phyloP scores from a whole-genome alignment of 2,329 filamentous ascomycete genomes.

The Sporothrix curviconia region DNA sequence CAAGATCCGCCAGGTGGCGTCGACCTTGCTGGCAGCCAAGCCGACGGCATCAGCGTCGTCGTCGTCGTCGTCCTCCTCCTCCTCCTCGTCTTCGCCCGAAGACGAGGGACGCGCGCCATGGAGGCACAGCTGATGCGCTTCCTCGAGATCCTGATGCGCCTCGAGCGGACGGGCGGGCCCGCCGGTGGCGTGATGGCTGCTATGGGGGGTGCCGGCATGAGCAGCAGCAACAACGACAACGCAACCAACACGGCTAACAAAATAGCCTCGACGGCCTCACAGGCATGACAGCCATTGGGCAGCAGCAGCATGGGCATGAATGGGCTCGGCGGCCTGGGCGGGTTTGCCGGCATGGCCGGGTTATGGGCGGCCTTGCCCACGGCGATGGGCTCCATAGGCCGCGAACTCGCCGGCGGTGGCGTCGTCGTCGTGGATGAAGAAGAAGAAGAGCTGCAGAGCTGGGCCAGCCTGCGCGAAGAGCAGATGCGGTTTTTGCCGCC shows the following conservation, averaged over 20 bases:
- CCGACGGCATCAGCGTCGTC: not conserved
- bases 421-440: slow-evolving; percentile 26
- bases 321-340: not conserved
- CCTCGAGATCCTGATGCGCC: slow-evolving; percentile 64
- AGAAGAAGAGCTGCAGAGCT: slow-evolving; percentile 66
- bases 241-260: too few relatives aligned
- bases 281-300: not conserved
- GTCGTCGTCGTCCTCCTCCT: not conserved
- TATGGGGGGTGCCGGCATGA: too few relatives aligned
- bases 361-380: too few relatives aligned
- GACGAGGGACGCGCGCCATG: not conserved
- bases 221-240: too few relatives aligned
- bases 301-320: slow-evolving; percentile 25
- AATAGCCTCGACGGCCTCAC: not conserved
- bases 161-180: slow-evolving; percentile 55
- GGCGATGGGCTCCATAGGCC: too few relatives aligned
- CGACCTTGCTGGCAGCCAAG: slow-evolving; percentile 54
- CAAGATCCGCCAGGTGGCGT: slow-evolving; percentile 80
- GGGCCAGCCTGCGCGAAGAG: slow-evolving; percentile 73
- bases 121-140: slow-evolving; percentile 68
- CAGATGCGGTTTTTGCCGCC: slow-evolving; percentile 53
- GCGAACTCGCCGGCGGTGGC: not conserved
- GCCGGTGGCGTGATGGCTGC: slow-evolving; percentile 23
- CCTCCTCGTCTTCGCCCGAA: slow-evolving; percentile 26
- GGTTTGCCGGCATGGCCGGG: not conserved